Evolutionary conservation across 768 basidiomycete genomes (phyloP).

Genomic region (Russula olivacea): DNA sequence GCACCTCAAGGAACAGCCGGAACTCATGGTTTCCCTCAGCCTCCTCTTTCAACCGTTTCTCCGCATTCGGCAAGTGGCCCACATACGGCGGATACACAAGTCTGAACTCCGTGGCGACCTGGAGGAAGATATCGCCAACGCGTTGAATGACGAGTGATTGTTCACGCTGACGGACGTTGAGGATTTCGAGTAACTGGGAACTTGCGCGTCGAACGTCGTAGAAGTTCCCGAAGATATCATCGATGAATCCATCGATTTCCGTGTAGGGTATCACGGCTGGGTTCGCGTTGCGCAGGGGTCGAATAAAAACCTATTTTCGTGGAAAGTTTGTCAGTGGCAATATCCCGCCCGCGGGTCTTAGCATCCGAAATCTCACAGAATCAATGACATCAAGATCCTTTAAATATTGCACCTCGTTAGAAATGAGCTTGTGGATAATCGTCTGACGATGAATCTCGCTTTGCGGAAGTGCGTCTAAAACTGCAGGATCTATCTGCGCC

Average conservation of each 20-base stretch:
- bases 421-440: constrained; percentile 83
- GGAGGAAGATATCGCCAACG: constrained; percentile 86
- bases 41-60: constrained; percentile 85
- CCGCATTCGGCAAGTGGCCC: constrained; percentile 78
- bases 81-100: constrained; percentile 81
- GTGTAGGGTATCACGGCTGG: constrained; percentile 51
- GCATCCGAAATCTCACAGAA: constrained; percentile 40
- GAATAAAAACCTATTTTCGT: constrained; percentile 46
- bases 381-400: constrained; percentile 84
- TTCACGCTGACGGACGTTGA: constrained; percentile 81
- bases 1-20: constrained; percentile 78
- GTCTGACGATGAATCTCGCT: constrained; percentile 82
- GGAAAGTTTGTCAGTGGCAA: constrained; percentile 39
- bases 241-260: constrained; percentile 75
- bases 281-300: constrained; percentile 45
- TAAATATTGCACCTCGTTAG: constrained; percentile 83
- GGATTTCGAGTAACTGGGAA: constrained; percentile 72
- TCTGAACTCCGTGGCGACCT: constrained; percentile 82
- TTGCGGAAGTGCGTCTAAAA: constrained; percentile 55
- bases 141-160: constrained; percentile 74
- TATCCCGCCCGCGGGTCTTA: constrained; percentile 32
- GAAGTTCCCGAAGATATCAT: constrained; percentile 86
- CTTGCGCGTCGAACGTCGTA: constrained; percentile 82
- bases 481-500: constrained; percentile 42
- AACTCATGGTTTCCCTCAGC: constrained; percentile 75